Conservation (phyloP, 2,329 filamentous ascomycete species). For the Penicillium fuscoglaucum region DNA sequence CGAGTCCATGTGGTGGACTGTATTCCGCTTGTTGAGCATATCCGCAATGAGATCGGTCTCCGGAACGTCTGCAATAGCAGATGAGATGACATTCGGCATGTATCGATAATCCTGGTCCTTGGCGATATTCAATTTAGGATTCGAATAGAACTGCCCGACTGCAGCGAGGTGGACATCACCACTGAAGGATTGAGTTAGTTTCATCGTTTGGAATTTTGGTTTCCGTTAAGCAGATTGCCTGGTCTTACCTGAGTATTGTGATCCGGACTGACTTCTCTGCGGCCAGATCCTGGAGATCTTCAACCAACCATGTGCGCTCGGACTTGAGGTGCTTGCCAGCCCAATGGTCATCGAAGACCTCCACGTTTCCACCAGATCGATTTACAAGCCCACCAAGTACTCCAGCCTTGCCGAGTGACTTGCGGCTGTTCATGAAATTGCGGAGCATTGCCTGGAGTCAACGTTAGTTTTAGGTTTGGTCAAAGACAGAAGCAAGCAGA, state of each 20-base stretch:
- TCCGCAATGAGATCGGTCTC: conserved; percentile 86
- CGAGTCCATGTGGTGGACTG: conserved; percentile 61
- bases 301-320: conserved; percentile 81
- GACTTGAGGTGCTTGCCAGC: conserved; percentile 92
- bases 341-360: conserved; percentile 96
- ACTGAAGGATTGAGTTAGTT: conserved; percentile 44
- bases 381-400: conserved; percentile 78
- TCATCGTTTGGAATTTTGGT: not conserved
- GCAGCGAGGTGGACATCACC: conserved; percentile 84
- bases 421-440: conserved; percentile 77
- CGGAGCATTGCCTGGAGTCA: conserved; percentile 62
- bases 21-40: conserved; percentile 90
- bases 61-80: conserved; percentile 89
- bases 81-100: conserved; percentile 94
- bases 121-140: conserved; percentile 74
- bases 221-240: not conserved
- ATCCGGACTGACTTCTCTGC: conserved; percentile 89
- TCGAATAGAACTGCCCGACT: conserved; percentile 92
- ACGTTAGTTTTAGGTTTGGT: conserved; percentile 39
- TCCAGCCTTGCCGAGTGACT: conserved; percentile 79
- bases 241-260: conserved; percentile 72
- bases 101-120: conserved; percentile 95
- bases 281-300: conserved; percentile 89
- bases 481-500: not conserved
- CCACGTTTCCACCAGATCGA: conserved; percentile 86